Evolutionary conservation across 2,329 filamentous ascomycete genomes (phyloP), one percentile per base, ranked within the genome.

Genomic region (Periconia sp.): DNA sequence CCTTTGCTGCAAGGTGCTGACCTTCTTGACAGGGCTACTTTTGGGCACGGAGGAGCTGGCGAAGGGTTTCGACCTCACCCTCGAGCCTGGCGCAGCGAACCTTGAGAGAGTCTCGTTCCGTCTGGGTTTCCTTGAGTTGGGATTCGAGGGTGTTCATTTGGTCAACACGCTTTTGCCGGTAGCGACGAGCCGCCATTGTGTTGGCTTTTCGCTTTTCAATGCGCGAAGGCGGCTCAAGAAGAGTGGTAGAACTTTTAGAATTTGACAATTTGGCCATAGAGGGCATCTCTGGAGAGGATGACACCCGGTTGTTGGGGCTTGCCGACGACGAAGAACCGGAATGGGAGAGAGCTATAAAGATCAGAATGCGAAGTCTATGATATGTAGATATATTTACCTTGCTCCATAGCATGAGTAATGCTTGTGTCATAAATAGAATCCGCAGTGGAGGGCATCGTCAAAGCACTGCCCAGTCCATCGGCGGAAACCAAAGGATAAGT

Each of bases 181-280:
- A 88, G 48, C 85, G 84, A 48, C 84, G 79, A 21, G 86, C 86
- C n/a, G 86, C 85, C 48, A 87, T 76, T 11, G 85, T 88, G 66
- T 89, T 88, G 48, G 82, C 79, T 48, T 82, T 80, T 19, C 86
- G 83, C 66, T 87, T 87, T 45, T 69, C 65, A 34, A 70, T 43
- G 23, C 59, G 59, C 19, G 60, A 57, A n/a, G n/a, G n/a, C 48
- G 51, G 38, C 13, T 55, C 69, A 33, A 48, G 43, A 6, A 48
- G 48, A n/a, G 53, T 45, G 13, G 54, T 46, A 30, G 44, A 56
- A 42, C 36, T 51, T 48, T 63, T 63, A 17, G 56, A 43, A 6
- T 39, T 58, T 21, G 48, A 48, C 50, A 55, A 54, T 57, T 54
- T 61, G 33, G 50, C 53, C 15, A 50, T 40, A 17, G 56, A 48